These are phyloP conservation scores for Metschnikowia baotianmanensis DNA, from an alignment of 805 yeast genomes.

Conservation along the genomic window DNA sequence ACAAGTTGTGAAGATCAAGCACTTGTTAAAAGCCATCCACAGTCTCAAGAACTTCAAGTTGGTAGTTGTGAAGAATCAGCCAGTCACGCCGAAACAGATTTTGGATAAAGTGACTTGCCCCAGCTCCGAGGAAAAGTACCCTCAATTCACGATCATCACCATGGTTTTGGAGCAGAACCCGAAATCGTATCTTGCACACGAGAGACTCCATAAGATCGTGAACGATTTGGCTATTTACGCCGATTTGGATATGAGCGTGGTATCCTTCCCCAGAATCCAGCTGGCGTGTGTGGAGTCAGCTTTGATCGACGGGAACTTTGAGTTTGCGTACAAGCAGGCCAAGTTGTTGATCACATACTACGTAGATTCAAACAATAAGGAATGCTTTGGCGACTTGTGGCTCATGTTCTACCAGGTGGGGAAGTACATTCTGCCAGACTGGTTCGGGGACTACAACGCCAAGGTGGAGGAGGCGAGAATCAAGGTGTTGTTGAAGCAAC, in stretches of 20 bases:
- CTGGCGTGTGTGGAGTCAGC: slow-evolving; percentile 66
- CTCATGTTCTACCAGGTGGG: slow-evolving; percentile 72
- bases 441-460: slow-evolving; percentile 20
- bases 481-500: slow-evolving; percentile 44
- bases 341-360: slow-evolving; percentile 35
- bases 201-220: slow-evolving; percentile 40
- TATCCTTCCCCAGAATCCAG: slow-evolving; percentile 32
- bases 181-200: slow-evolving; percentile 45
- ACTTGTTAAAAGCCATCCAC: slow-evolving; percentile 35
- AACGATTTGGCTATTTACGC: slow-evolving; percentile 42
- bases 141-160: slow-evolving; percentile 30
- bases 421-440: slow-evolving; percentile 38
- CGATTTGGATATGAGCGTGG: slow-evolving; percentile 18
- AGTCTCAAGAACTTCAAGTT: slow-evolving; percentile 37
- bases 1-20: slow-evolving; percentile 26
- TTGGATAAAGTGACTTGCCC: slow-evolving; percentile 12
- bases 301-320: slow-evolving; percentile 58
- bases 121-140: slow-evolving; percentile 10
- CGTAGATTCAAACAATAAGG: slow-evolving; percentile 10
- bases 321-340: slow-evolving; percentile 49
- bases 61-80: slow-evolving; percentile 13
- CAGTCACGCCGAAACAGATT: slow-evolving; percentile 19
- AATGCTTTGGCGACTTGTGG: slow-evolving; percentile 49
- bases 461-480: slow-evolving; percentile 15
- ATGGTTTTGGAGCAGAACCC: slow-evolving; percentile 54